Conservation (phyloP, 1,139 yeast species). For the Blastobotrys raffinosifermentans region DNA sequence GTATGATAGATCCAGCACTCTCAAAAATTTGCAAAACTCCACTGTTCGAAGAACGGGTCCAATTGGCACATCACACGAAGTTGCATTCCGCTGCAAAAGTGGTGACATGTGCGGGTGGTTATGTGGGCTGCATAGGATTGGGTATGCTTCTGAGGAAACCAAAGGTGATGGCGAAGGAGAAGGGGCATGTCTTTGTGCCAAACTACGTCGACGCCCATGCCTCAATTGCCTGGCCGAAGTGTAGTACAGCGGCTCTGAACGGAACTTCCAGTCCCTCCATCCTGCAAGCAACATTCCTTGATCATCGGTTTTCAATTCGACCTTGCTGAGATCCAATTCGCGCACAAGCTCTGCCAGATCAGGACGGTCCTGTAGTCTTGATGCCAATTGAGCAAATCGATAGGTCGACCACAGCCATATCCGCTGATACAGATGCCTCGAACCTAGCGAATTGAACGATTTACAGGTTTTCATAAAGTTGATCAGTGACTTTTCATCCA, state of each 20-base stretch:
- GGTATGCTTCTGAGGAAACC: neutral
- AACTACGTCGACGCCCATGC: neutral
- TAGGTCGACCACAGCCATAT: constrained; percentile 61
- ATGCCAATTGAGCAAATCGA: constrained; percentile 67
- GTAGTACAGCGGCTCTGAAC: constrained; percentile 60
- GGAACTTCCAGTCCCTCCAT: constrained; percentile 86
- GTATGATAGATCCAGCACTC: constrained; percentile 21
- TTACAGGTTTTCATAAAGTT: constrained; percentile 14
- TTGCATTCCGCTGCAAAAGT: constrained; percentile 20
- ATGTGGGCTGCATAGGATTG: neutral
- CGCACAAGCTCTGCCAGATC: constrained; percentile 52
- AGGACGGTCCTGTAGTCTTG: constrained; percentile 31
- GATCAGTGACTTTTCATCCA: constrained; percentile 14
- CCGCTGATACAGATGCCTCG: constrained; percentile 40
- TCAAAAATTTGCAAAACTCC: constrained; percentile 21
- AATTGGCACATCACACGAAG: constrained; percentile 25
- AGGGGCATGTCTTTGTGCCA: neutral
- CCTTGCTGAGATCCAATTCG: constrained; percentile 50
- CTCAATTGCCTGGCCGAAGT: neutral
- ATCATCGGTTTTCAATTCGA: constrained; percentile 35
- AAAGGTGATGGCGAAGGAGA: neutral
- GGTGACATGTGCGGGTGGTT: constrained; percentile 27
- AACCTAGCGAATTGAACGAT: constrained; percentile 8
- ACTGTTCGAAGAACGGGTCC: constrained; percentile 26
- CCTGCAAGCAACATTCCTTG: constrained; percentile 42